Percentiles rank a stretch among this genome's conserved stretches.
These are phyloP conservation scores for Nakazawaea wickerhamii DNA, from an alignment of 805 yeast species.

Conservation along the genomic window DNA sequence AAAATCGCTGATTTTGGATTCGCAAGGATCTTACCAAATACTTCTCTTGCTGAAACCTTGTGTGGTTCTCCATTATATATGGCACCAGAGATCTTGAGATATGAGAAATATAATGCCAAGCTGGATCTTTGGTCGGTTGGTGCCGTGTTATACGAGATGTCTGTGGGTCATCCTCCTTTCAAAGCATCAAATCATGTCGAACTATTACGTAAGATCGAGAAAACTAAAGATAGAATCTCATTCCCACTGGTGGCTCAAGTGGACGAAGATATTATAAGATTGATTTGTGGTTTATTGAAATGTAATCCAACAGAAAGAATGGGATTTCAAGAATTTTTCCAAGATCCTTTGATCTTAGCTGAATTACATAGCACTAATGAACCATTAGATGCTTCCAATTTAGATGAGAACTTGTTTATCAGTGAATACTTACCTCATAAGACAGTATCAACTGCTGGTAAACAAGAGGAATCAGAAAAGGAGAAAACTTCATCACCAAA, in stretches of 20 bases:
- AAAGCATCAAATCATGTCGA: constrained; percentile 92
- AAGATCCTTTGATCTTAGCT: constrained; percentile 55
- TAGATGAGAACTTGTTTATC: constrained; percentile 77
- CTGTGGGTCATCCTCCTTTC: constrained; percentile 95
- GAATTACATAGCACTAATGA: constrained; percentile 48
- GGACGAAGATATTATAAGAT: constrained; percentile 56
- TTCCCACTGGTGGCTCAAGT: constrained; percentile 69
- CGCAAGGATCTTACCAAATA: constrained; percentile 88
- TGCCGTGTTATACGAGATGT: constrained; percentile 92
- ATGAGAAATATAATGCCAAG: constrained; percentile 93
- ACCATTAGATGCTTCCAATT: constrained; percentile 59
- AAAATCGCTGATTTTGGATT: constrained; percentile 98
- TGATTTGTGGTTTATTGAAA: constrained; percentile 72
- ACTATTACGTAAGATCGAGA: constrained; percentile 78
- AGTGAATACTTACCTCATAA: constrained; percentile 58
- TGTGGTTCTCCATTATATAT: constrained; percentile 97
- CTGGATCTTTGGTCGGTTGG: constrained; percentile 99
- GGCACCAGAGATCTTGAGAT: constrained; percentile 96
- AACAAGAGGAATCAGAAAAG: constrained; percentile 1
- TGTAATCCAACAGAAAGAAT: constrained; percentile 85
- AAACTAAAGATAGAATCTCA: constrained; percentile 66
- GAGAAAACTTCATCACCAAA: constrained; percentile 14
- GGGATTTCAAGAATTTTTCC: constrained; percentile 84
- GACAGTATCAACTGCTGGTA: constrained; percentile 3
- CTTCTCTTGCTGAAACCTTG: constrained; percentile 92